Evolutionary conservation across 768 basidiomycete genomes (phyloP), one percentile per base, ranked within the genome.

Genomic region (Lyophyllum semitale): DNA sequence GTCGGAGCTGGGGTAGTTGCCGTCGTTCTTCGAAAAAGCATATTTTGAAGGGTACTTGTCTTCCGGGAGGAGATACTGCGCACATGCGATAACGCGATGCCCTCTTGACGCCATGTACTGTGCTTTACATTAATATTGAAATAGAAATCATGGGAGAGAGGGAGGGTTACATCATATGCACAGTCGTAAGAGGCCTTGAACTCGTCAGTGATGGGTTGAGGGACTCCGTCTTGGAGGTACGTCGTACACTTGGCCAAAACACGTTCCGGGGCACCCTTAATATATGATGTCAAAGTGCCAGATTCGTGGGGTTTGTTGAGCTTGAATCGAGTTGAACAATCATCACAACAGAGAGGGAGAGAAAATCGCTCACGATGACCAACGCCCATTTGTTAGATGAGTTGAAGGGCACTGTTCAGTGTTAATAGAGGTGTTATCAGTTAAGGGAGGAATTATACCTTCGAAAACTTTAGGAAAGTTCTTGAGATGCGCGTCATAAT

Each of bases 41-140:
- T 79, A 76, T 54, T 74, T 69, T 8, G 54, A 59, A 4, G 80
- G 75, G 62, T 82, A 87, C 58, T 72, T 54, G 23, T 78, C 74
- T 33, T 72, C 74, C 2, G 80, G 73, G 45, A 87, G 80, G 17
- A 85, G 77, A 17, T 68, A 65, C 60, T 86, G 85, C 1, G 87
- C 87, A 63, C 84, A 86, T n/a, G 84, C 87, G 53, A 88, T 88
- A 42, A 87, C 87, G 38, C 87, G 83, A 64, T 88, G 87, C 17
- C 87, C 87, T 56, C 87, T 76, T n/a, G 85, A 87, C 0, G 87
- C 85, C 87, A 88, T 88, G 66, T 88, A 88, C 84, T 87, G 57
- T 33, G 25, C 23, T 42, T 58, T 18, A n/a, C 56, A 55, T 13
- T 40, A 53, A 20, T 43, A 8, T 8, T 26, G 13, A 33, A 37